Percentiles rank a stretch among this genome's conserved stretches.
These are phyloP conservation scores for Tulasnella sp. DNA, from an alignment of 768 basidiomycete genomes.

Conservation along the genomic window DNA sequence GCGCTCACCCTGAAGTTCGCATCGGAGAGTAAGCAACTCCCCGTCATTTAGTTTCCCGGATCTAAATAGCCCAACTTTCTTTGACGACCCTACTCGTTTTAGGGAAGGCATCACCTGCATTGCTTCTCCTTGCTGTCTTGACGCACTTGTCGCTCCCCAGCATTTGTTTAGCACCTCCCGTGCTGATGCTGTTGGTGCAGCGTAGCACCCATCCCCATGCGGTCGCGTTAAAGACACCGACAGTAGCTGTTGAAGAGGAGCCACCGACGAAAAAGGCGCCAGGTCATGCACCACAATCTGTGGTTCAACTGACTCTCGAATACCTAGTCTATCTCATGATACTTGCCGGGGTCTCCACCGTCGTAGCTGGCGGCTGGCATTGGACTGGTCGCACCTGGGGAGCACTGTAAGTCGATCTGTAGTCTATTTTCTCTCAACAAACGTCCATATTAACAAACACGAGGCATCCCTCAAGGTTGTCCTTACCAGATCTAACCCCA, in stretches of 20 bases:
- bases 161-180: constrained; percentile 51
- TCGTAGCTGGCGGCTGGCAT: constrained; percentile 47
- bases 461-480: constrained; percentile 40
- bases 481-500: constrained; percentile 81
- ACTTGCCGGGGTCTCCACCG: constrained; percentile 41
- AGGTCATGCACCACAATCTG: background rate
- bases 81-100: constrained; percentile 1
- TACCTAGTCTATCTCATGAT: constrained; percentile 41
- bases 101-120: constrained; percentile 51
- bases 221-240: background rate
- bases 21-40: constrained; percentile 40
- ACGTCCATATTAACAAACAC: background rate
- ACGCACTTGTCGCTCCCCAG: constrained; percentile 66
- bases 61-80: too few species aligned
- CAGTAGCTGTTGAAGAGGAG: background rate
- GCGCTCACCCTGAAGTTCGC: constrained; percentile 63
- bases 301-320: constrained; percentile 22
- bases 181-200: constrained; percentile 45
- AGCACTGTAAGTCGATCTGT: constrained; percentile 51
- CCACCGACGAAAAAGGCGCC: background rate
- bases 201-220: constrained; percentile 47
- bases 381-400: constrained; percentile 83
- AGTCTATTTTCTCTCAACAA: constrained; percentile 3
- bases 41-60: background rate
- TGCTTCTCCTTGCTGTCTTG: constrained; percentile 60